phyloP scores from a whole-genome alignment of 352 stramenopile genomes.

The Globisporangium rhizosaccharum region DNA sequence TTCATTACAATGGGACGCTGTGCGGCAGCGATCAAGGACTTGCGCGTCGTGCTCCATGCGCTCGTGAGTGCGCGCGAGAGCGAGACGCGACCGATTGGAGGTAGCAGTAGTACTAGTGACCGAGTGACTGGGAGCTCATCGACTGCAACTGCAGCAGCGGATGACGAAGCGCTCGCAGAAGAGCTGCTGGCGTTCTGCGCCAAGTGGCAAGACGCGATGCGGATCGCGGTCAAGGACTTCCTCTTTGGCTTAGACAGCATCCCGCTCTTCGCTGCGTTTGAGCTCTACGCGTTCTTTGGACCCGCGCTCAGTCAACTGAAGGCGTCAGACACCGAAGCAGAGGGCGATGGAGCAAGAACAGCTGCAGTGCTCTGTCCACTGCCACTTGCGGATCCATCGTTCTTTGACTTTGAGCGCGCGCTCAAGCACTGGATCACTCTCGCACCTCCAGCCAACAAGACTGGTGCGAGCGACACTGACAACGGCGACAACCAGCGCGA shows the following conservation, averaged over 20 bases:
- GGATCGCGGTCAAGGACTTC: slow-evolving; percentile 49
- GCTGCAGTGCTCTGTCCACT: slow-evolving; percentile 12
- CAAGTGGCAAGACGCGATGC: slow-evolving; percentile 39
- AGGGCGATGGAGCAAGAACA: neutral
- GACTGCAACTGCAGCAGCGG: slow-evolving; percentile 4
- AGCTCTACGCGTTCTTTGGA: slow-evolving; percentile 27
- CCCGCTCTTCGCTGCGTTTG: slow-evolving; percentile 23
- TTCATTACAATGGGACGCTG: slow-evolving; percentile 49
- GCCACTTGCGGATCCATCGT: slow-evolving; percentile 32
- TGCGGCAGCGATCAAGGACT: slow-evolving; percentile 29
- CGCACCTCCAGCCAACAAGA: neutral
- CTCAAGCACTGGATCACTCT: slow-evolving; percentile 18
- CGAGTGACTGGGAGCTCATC: neutral
- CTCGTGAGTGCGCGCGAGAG: neutral
- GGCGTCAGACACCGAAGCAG: too few relatives aligned
- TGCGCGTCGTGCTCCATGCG: slow-evolving; percentile 17
- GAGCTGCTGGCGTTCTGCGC: slow-evolving; percentile 37
- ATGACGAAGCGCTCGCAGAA: slow-evolving; percentile 21
- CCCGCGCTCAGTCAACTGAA: slow-evolving; percentile 14
- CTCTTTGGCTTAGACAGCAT: slow-evolving; percentile 41
- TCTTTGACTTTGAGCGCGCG: slow-evolving; percentile 28
- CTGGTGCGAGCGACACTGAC: slow-evolving; percentile 6
- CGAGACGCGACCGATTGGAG: neutral
- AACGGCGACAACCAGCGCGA: slow-evolving; percentile 8
- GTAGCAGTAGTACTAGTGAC: neutral